Evolutionary conservation across 2,329 filamentous ascomycete species (phyloP).

Genomic region (Onygena corvina): DNA sequence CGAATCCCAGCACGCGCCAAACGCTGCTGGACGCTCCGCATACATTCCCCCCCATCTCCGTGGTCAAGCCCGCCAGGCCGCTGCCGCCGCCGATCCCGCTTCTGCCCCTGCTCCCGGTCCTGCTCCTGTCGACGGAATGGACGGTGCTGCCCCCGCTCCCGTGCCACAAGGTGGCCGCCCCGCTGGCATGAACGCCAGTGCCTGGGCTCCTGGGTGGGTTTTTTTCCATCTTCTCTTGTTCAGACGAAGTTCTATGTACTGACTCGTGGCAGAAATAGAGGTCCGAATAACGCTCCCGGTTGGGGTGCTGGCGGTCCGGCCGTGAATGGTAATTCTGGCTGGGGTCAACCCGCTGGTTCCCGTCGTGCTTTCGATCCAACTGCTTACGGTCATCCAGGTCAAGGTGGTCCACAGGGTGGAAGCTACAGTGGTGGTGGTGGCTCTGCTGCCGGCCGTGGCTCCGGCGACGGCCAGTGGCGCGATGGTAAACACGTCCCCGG

Average conservation of each 20-base stretch:
- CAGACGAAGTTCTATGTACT: conserved; percentile 10
- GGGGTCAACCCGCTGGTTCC: conserved; percentile 25
- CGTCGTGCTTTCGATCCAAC: conserved; percentile 45
- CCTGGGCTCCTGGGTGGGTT: conserved; percentile 25
- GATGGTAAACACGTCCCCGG: conserved; percentile 94
- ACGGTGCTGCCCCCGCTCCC: conserved; percentile 27
- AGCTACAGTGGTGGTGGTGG: conserved; percentile 20
- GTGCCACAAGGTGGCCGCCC: conserved; percentile 21
- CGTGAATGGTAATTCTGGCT: conserved; percentile 29
- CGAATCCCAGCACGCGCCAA: conserved; percentile 49
- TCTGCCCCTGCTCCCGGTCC: conserved; percentile 14
- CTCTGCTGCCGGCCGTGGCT: conserved; percentile 55
- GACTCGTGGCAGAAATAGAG: conserved; percentile 17
- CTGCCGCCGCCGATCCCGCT: too few relatives aligned
- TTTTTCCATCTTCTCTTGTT: neutral
- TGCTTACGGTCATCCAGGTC: conserved; percentile 49
- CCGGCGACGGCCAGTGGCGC: conserved; percentile 90
- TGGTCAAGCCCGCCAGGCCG: conserved; percentile 19
- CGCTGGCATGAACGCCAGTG: conserved; percentile 16
- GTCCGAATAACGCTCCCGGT: conserved; percentile 15
- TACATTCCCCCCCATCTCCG: conserved; percentile 57
- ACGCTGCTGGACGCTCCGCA: conserved; percentile 45
- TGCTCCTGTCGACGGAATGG: conserved; percentile 27
- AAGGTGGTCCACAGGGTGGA: conserved; percentile 36
- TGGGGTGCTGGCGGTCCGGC: conserved; percentile 20